Conservation (phyloP, 768 basidiomycete species). For the Mrakia blollopis region DNA sequence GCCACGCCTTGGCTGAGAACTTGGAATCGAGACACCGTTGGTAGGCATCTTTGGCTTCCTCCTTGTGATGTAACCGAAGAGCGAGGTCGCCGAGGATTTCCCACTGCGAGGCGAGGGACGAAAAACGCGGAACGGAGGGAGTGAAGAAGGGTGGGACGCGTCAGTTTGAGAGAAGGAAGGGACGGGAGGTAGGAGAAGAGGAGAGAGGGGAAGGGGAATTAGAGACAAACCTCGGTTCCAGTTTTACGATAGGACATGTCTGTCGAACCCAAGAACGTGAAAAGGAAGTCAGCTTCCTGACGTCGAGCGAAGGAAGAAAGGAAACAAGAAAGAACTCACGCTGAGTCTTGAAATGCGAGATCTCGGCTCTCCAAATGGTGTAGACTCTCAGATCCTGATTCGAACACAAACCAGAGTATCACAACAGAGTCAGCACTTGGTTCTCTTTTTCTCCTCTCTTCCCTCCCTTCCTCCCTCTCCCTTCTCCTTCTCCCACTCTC, state of each 20-base stretch:
- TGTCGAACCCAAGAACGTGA: not conserved
- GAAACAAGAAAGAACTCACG: slow-evolving; percentile 40
- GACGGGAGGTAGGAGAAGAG: not conserved
- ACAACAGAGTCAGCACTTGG: not conserved
- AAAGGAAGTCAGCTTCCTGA: not conserved
- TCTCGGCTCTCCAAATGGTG: slow-evolving; percentile 98
- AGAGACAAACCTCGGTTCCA: slow-evolving; percentile 58
- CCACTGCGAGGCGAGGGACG: slow-evolving; percentile 53
- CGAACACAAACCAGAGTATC: not conserved
- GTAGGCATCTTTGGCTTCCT: slow-evolving; percentile 97
- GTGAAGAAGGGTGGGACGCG: not conserved
- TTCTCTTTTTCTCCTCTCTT: too few relatives aligned
- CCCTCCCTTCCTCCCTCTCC: too few relatives aligned
- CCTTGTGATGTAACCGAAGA: slow-evolving; percentile 87
- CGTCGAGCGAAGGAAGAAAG: not conserved
- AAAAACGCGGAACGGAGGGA: too few relatives aligned
- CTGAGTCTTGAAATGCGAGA: slow-evolving; percentile 97
- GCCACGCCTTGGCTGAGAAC: slow-evolving; percentile 89
- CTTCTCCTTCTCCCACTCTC: too few relatives aligned
- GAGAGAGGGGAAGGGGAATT: not conserved
- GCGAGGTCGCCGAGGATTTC: slow-evolving; percentile 96
- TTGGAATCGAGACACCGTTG: slow-evolving; percentile 85
- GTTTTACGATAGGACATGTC: slow-evolving; percentile 95
- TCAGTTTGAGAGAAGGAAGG: not conserved
- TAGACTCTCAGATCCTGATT: slow-evolving; percentile 89